These are phyloP conservation scores for Baorangia bicolor DNA, from an alignment of 768 basidiomycete species.

Conservation along the genomic window DNA sequence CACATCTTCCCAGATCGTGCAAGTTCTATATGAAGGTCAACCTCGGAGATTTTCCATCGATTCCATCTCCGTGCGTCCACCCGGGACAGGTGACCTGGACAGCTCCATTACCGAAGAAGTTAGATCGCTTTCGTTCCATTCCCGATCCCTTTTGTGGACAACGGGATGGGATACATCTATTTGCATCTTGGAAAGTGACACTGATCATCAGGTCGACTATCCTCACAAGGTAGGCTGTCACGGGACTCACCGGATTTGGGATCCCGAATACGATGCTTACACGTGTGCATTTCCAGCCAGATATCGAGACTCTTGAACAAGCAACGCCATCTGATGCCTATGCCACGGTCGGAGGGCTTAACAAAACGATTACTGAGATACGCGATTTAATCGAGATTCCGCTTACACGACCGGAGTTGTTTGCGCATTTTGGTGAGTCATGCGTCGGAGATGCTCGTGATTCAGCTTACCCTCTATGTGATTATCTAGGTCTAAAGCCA, in stretches of 20 bases:
- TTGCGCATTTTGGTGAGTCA: slow-evolving; percentile 65
- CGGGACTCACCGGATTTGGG: slow-evolving; percentile 5
- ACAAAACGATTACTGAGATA: slow-evolving; percentile 84
- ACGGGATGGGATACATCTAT: slow-evolving; percentile 70
- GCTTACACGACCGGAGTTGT: slow-evolving; percentile 77
- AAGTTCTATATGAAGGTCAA: slow-evolving; percentile 62
- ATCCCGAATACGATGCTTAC: slow-evolving; percentile 9
- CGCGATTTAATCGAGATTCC: slow-evolving; percentile 85
- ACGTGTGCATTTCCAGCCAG: slow-evolving; percentile 35
- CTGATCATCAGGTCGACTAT: slow-evolving; percentile 25
- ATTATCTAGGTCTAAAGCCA: slow-evolving; percentile 75
- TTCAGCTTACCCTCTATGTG: slow-evolving; percentile 15
- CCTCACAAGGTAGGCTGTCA: slow-evolving; percentile 34
- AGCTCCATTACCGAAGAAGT: slow-evolving; percentile 42
- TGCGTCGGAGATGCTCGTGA: background rate
- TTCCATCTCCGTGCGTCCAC: slow-evolving; percentile 39
- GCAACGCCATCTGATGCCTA: slow-evolving; percentile 58
- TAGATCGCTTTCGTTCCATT: slow-evolving; percentile 43
- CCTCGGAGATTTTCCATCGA: slow-evolving; percentile 56
- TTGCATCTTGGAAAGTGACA: slow-evolving; percentile 35
- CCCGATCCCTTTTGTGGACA: slow-evolving; percentile 50
- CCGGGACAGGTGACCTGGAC: slow-evolving; percentile 17
- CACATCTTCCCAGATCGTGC: slow-evolving; percentile 56
- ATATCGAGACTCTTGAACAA: slow-evolving; percentile 48
- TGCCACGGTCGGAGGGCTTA: slow-evolving; percentile 80